phyloP scores from a whole-genome alignment of 192 early-diverging fungal species.

The Rhizophagus sp. region DNA sequence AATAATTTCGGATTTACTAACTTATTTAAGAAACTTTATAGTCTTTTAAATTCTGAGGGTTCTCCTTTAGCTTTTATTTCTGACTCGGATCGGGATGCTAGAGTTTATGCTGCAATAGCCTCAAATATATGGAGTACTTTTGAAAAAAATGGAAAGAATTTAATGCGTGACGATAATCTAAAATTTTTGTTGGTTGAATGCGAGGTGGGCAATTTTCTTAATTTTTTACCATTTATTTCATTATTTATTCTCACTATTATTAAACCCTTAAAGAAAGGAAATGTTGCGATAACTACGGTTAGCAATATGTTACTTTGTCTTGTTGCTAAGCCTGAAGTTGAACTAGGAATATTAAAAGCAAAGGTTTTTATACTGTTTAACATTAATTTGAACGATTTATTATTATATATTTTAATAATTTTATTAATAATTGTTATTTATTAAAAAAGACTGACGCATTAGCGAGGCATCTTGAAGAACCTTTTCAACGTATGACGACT shows the following conservation, averaged over 20 bases:
- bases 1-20: neutral
- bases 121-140: conserved; percentile 64
- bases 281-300: conserved; percentile 44
- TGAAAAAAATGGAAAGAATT: conserved; percentile 41
- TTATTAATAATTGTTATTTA: neutral
- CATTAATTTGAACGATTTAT: neutral
- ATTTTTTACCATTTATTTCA: neutral
- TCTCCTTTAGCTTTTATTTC: conserved; percentile 58
- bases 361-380: conserved; percentile 38
- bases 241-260: neutral
- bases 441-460: conserved; percentile 43
- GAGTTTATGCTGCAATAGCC: conserved; percentile 58
- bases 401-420: neutral
- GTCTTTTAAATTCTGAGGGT: conserved; percentile 58
- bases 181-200: conserved; percentile 51
- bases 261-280: conserved; percentile 40
- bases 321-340: conserved; percentile 48
- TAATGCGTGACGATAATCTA: conserved; percentile 34
- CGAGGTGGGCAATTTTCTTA: conserved; percentile 37
- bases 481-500: conserved; percentile 29
- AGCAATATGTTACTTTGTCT: conserved; percentile 59
- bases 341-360: conserved; percentile 55
- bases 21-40: conserved; percentile 24
- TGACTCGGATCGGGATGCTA: conserved; percentile 53
- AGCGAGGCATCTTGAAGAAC: conserved; percentile 50